Evolutionary conservation across 352 stramenopile species (phyloP).

Genomic region (Pythium myriotylum): DNA sequence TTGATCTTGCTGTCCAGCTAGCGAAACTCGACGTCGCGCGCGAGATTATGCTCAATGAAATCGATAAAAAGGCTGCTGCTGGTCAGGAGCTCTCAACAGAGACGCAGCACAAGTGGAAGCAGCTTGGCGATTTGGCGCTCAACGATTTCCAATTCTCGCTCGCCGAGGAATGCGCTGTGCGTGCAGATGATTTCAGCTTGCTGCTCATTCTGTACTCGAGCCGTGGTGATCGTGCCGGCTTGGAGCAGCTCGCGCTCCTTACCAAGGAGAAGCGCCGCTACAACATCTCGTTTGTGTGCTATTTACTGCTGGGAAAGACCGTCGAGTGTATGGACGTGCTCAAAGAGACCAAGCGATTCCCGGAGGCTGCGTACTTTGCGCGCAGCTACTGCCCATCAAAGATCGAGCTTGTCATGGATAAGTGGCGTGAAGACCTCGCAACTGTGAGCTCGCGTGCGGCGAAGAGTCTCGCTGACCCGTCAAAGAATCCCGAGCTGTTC

Average conservation of each 20-base stretch:
- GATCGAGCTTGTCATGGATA: constrained; percentile 93
- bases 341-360: constrained; percentile 93
- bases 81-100: constrained; percentile 93
- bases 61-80: constrained; percentile 52
- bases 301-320: constrained; percentile 95
- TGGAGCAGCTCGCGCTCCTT: constrained; percentile 88
- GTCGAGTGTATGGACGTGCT: constrained; percentile 96
- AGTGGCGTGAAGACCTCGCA: constrained; percentile 96
- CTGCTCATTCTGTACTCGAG: constrained; percentile 97
- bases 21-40: constrained; percentile 95
- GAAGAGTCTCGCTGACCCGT: constrained; percentile 94
- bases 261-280: constrained; percentile 89
- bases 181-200: constrained; percentile 96
- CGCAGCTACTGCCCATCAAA: constrained; percentile 97
- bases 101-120: constrained; percentile 97
- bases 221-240: constrained; percentile 91
- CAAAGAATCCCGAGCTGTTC: constrained; percentile 94
- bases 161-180: constrained; percentile 93
- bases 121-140: constrained; percentile 93
- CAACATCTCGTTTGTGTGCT: constrained; percentile 97
- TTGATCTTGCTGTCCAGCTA: constrained; percentile 97
- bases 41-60: constrained; percentile 93
- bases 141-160: constrained; percentile 94
- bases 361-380: constrained; percentile 98
- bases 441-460: constrained; percentile 89